Evolutionary conservation across 768 basidiomycete species (phyloP), one percentile per base, ranked within the genome.

Genomic region (Tricholoma hemisulphureum): DNA sequence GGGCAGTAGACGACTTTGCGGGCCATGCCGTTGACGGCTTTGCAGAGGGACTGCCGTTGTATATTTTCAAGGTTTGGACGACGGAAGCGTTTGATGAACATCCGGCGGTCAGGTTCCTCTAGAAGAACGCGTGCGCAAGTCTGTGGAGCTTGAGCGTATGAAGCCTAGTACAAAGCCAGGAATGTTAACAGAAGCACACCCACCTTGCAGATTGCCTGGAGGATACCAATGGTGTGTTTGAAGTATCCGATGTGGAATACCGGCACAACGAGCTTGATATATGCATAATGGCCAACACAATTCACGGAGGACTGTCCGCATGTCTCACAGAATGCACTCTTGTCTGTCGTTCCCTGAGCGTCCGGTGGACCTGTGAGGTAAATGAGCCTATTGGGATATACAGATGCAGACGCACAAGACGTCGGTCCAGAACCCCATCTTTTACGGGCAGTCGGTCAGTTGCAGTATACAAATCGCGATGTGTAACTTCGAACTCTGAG

Each of bases 241-340:
- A 99, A 98, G 74, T 93, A 99, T 6, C 97, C 97, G 56, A 98
- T 93, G 70, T 99, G 97, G 71, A 98, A 99, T 18, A 98, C 95
- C 0, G 97, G 97, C 18, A 99, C 87, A 29, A 89, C 86, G 41
- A 99, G 82, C 73, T 97, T 98, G 76, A 99, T 98, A 75, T 98
- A 98, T 4, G 95, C 95, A 70, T 97, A 98, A 72, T 99, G 97
- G 1, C 97, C 97, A 21, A 97, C 95, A 69, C 97, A 99, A 60
- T 97, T 93, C 2, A 94, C 91, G 26, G 93, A 87, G 16, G 84
- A 87, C 61, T 94, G 84, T 7, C 93, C 93, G 67, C 97, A 99
- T 0, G 97, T 99, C 72, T 95, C 92, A 73, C 97, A 99, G 67
- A 87, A 89, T 24, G 89, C 84, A 58, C 80, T 83, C 78, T 98